A percentile compares a stretch with the other conserved stretches of the same genome.
Evolutionary conservation across 345 rosid species (phyloP).

Genomic region (Lepidium didymum): DNA sequence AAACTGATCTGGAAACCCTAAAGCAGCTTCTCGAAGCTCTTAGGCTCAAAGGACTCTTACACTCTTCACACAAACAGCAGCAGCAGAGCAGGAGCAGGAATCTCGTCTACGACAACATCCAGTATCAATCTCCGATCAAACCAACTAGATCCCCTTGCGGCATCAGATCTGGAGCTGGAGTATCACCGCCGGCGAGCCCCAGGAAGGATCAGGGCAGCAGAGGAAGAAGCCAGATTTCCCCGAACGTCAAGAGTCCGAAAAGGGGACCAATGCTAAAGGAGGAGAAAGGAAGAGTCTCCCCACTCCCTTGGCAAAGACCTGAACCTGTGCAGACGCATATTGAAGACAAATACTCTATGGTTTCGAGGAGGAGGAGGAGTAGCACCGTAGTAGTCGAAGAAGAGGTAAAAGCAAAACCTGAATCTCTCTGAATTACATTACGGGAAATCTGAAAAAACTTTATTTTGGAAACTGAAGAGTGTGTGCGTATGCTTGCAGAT

Average conservation of each 20-base stretch:
- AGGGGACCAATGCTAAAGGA: constrained; percentile 34
- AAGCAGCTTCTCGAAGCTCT: constrained; percentile 84
- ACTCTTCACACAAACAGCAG: constrained; percentile 36
- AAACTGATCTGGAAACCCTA: constrained; percentile 76
- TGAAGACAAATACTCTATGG: constrained; percentile 41
- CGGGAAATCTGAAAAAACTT: too few species aligned
- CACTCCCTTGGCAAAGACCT: constrained; percentile 28
- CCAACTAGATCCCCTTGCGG: constrained; percentile 33
- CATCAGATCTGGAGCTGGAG: constrained; percentile 24
- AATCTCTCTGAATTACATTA: background rate
- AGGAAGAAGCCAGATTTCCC: constrained; percentile 24
- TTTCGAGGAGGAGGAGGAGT: too few species aligned
- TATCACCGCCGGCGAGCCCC: constrained; percentile 19
- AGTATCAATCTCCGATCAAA: constrained; percentile 25
- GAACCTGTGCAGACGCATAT: constrained; percentile 27
- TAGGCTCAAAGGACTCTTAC: constrained; percentile 89
- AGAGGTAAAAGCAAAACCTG: constrained; percentile 36
- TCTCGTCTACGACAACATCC: constrained; percentile 34
- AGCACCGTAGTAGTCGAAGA: constrained; percentile 27
- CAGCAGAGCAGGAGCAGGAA: constrained; percentile 22
- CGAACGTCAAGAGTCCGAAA: constrained; percentile 41
- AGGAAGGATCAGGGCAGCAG: constrained; percentile 37
- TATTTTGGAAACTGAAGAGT: too few species aligned
- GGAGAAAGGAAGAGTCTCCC: constrained; percentile 44
- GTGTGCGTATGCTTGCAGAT: constrained; percentile 26